Conservation (phyloP, 2,329 filamentous ascomycete species). For the Cladobotryum mycophilum region DNA sequence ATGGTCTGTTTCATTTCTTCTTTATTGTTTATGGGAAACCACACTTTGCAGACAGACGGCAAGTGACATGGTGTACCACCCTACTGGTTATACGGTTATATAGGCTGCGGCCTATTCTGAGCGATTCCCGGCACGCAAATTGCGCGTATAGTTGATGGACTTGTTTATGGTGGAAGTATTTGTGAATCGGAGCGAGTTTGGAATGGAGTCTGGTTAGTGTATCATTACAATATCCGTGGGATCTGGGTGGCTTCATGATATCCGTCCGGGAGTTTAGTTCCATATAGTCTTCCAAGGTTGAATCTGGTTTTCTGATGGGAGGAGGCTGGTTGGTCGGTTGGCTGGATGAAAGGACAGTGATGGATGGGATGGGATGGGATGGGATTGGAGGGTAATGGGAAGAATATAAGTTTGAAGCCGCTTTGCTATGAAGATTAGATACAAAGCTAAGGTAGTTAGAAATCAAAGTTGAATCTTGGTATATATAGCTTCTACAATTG, state of each 20-base stretch:
- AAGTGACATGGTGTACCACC: slow-evolving; percentile 6
- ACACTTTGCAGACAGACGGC: slow-evolving; percentile 3
- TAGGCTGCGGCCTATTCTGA: no score
- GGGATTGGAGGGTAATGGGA: no score
- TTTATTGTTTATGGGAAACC: slow-evolving; percentile 1
- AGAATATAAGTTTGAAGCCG: no score
- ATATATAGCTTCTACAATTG: no score
- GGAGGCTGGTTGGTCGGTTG: background rate
- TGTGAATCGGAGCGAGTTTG: slow-evolving; percentile 3
- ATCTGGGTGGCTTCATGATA: slow-evolving; percentile 8
- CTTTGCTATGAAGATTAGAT: no score
- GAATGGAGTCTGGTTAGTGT: slow-evolving; percentile 5
- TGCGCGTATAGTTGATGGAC: background rate
- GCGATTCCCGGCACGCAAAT: no score
- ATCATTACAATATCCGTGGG: slow-evolving; percentile 12
- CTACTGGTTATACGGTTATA: no score
- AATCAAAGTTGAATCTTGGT: no score
- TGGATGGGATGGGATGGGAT: background rate
- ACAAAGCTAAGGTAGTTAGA: no score
- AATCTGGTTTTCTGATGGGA: no score
- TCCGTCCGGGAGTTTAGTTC: slow-evolving; percentile 7
- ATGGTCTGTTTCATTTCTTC: slow-evolving; percentile 3
- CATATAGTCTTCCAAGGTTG: slow-evolving; percentile 2
- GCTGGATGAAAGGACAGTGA: background rate
- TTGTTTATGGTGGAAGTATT: slow-evolving; percentile 4